phyloP scores from a whole-genome alignment of 257 asterid species.

The Sherardia arvensis region DNA sequence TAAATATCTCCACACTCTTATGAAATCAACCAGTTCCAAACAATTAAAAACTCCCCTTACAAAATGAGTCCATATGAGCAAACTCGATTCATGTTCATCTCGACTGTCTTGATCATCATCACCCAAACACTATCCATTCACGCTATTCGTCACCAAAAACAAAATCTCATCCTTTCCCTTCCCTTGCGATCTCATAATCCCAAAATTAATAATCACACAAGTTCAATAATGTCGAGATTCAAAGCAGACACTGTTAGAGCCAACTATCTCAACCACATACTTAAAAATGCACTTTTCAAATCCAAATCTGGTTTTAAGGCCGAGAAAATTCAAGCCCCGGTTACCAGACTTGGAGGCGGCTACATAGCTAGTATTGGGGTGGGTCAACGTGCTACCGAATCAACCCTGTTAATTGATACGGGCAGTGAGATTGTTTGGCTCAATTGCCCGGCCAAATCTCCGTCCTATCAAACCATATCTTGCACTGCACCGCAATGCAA shows the following conservation, averaged over 20 bases:
- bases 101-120: no score
- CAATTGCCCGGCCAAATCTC: neutral
- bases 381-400: neutral
- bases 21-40: no score
- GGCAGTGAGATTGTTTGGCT: constrained; percentile 1
- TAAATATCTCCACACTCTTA: no score
- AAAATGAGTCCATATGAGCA: no score
- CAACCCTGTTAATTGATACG: neutral
- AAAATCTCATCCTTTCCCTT: neutral
- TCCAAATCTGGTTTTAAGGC: neutral
- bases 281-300: neutral
- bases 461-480: neutral
- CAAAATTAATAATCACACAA: neutral
- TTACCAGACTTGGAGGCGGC: fast-evolving
- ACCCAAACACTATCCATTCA: no score
- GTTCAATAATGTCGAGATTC: no score
- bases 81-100: no score
- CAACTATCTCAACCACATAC: neutral
- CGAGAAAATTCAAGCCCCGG: neutral
- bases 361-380: neutral
- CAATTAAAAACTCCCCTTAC: no score
- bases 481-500: neutral
- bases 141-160: neutral
- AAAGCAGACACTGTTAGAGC: neutral
- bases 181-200: neutral